These are phyloP conservation scores for Platanthera zijinensis DNA, from an alignment of 106 monocot genomes.

Conservation along the genomic window DNA sequence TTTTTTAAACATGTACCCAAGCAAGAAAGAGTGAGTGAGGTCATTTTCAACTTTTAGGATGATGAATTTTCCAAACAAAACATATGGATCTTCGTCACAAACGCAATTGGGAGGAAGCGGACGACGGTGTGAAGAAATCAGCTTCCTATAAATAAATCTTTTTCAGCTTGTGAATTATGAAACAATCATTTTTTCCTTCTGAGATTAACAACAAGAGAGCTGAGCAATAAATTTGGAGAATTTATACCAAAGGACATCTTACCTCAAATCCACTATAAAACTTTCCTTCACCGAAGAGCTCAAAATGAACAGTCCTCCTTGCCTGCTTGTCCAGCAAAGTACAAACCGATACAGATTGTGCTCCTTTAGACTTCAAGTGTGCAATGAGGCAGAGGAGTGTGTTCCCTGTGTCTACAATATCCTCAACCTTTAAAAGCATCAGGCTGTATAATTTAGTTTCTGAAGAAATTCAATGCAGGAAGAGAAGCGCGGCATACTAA, in stretches of 20 bases:
- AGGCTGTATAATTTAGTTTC: not conserved
- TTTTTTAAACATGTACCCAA: too few relatives aligned
- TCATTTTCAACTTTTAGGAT: too few relatives aligned
- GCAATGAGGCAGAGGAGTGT: conserved; percentile 65
- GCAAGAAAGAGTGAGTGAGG: too few relatives aligned
- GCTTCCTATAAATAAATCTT: too few relatives aligned
- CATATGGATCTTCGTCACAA: too few relatives aligned
- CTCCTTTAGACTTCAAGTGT: conserved; percentile 71
- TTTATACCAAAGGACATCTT: not conserved
- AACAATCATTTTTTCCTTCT: too few relatives aligned
- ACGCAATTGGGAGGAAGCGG: too few relatives aligned
- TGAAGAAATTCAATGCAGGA: not conserved
- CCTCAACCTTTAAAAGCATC: conserved; percentile 65
- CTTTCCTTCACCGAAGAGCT: conserved; percentile 72
- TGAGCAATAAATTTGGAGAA: not conserved
- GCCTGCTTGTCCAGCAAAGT: conserved; percentile 86
- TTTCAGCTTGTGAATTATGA: too few relatives aligned
- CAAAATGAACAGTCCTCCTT: conserved; percentile 53
- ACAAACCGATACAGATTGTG: conserved; percentile 73
- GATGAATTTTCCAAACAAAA: too few relatives aligned
- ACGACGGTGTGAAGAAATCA: too few relatives aligned
- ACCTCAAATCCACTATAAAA: conserved; percentile 96
- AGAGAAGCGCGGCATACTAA: not conserved
- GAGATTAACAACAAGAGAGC: not conserved
- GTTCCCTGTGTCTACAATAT: conserved; percentile 87